These are phyloP conservation scores for Colletotrichum paranaense DNA, from an alignment of 2,329 filamentous ascomycete genomes.

Conservation along the genomic window DNA sequence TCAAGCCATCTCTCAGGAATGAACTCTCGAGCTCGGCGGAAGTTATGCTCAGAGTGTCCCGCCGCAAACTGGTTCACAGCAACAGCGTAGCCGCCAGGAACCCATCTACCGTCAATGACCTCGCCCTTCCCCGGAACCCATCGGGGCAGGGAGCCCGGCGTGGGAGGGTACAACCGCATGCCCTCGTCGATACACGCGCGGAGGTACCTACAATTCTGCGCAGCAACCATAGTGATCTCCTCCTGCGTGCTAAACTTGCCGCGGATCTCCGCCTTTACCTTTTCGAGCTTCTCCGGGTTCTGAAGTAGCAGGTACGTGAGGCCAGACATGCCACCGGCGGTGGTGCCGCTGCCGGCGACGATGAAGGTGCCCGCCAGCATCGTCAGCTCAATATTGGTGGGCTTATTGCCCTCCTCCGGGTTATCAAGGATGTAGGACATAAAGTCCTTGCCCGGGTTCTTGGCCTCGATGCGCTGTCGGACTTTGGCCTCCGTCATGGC, in stretches of 20 bases:
- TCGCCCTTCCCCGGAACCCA: neutral
- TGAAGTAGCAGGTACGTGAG: constrained; percentile 5
- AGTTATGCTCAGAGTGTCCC: constrained; percentile 3
- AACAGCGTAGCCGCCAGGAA: neutral
- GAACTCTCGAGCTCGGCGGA: neutral
- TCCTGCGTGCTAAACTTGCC: neutral
- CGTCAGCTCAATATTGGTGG: neutral
- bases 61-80: constrained; percentile 5
- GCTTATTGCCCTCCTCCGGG: neutral
- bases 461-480: neutral
- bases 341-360: neutral
- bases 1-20: constrained; percentile 13
- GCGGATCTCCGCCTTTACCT: neutral
- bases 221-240: neutral
- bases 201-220: neutral
- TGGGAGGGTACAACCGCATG: constrained; percentile 7
- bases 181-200: constrained; percentile 2
- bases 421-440: constrained; percentile 4
- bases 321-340: constrained; percentile 4
- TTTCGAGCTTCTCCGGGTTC: neutral
- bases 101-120: neutral
- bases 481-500: neutral
- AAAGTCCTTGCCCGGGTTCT: constrained; percentile 2
- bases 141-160: neutral
- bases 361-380: constrained; percentile 17